These are phyloP conservation scores for Thielaviopsis populi DNA, from an alignment of 2,329 filamentous ascomycete genomes.

Conservation along the genomic window DNA sequence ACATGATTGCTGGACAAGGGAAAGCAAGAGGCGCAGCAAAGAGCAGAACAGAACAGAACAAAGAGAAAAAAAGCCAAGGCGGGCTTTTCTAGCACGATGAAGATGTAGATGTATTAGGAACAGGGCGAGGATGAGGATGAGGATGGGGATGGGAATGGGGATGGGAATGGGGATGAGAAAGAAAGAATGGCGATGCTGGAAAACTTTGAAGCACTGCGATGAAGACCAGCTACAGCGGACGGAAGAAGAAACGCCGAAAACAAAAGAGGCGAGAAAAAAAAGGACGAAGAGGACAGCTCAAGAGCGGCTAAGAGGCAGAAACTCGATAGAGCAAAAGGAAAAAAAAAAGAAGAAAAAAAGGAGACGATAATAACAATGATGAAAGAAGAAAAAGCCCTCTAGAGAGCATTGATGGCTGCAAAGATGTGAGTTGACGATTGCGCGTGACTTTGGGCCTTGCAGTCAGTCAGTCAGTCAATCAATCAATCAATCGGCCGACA, in stretches of 20 bases:
- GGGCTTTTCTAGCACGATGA: not conserved
- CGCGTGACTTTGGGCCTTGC: not conserved
- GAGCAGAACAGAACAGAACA: not conserved
- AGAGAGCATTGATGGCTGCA: not conserved
- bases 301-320: not conserved
- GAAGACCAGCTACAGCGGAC: not conserved
- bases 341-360: not conserved
- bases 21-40: not conserved
- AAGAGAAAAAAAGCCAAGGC: not conserved
- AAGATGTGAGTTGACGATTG: not conserved
- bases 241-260: not conserved
- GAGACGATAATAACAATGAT: not conserved
- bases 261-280: not conserved
- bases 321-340: not conserved
- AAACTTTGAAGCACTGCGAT: not conserved
- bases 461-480: not conserved
- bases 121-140: not conserved
- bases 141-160: not conserved
- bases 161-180: not conserved
- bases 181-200: not conserved
- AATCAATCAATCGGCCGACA: not conserved
- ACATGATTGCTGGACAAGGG: slow-evolving; percentile 11
- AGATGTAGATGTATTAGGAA: not conserved
- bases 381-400: not conserved
- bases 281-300: not conserved